A percentile compares a stretch with the other conserved stretches of the same genome.
Conservation (phyloP, 139 green algal species). For the Tetradesmus obliquus region DNA sequence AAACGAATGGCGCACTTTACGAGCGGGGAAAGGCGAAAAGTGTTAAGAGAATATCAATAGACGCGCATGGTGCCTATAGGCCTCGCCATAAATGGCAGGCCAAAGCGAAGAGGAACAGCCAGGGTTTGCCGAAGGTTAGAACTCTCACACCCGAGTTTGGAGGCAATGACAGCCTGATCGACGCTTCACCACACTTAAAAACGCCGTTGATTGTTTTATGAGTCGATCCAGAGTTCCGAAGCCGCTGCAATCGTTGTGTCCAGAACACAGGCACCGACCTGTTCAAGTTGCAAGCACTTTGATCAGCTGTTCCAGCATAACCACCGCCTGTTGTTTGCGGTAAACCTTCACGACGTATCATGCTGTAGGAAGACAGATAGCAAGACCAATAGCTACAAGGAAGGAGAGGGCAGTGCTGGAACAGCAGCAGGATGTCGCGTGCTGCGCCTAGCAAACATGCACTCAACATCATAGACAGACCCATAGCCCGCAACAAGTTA, state of each 20-base stretch:
- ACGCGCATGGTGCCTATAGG: background rate
- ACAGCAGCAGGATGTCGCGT: background rate
- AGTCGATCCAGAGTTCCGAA: no score
- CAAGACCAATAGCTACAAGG: background rate
- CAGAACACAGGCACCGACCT: background rate
- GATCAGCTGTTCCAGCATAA: background rate
- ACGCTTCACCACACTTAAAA: background rate
- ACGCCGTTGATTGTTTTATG: no score
- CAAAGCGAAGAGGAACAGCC: background rate
- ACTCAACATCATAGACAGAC: conserved; percentile 77
- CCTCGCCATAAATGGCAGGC: background rate
- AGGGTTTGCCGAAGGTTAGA: background rate
- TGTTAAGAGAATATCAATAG: no score
- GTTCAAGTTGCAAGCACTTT: background rate
- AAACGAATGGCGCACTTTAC: no score
- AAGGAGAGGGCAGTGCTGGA: background rate
- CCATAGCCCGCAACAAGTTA: conserved; percentile 67
- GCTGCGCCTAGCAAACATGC: conserved; percentile 45
- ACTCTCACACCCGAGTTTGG: background rate
- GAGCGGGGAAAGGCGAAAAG: no score
- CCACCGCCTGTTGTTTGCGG: no score
- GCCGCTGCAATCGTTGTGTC: background rate
- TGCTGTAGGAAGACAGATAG: background rate
- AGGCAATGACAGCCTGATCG: background rate
- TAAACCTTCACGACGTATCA: background rate